Evolutionary conservation across 2,329 filamentous ascomycete species (phyloP).

Genomic region (Ascochyta viciae-villosae): DNA sequence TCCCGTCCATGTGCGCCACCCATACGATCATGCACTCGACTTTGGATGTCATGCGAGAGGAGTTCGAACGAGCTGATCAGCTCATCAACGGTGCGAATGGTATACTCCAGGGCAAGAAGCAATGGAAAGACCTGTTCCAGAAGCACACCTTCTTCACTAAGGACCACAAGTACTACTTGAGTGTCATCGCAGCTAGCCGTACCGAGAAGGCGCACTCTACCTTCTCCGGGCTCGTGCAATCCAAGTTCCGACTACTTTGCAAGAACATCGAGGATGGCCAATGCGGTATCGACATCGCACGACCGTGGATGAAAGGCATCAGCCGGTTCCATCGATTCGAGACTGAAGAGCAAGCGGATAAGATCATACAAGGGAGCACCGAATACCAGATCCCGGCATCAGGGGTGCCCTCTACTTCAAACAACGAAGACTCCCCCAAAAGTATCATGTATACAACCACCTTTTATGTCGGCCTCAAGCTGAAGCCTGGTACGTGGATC

Average conservation of each 20-base stretch:
- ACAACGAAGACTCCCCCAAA: conserved; percentile 48
- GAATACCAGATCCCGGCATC: conserved; percentile 63
- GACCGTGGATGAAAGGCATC: conserved; percentile 92
- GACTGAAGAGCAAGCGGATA: conserved; percentile 66
- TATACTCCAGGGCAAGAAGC: conserved; percentile 77
- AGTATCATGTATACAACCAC: conserved; percentile 82
- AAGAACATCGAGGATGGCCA: conserved; percentile 80
- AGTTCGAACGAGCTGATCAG: conserved; percentile 78
- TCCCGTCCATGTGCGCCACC: conserved; percentile 96
- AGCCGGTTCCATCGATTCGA: conserved; percentile 78
- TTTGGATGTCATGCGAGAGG: conserved; percentile 80
- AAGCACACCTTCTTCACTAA: conserved; percentile 93
- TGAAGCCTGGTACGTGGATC: conserved; percentile 70
- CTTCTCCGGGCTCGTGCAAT: conserved; percentile 93
- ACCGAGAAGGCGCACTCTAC: conserved; percentile 83
- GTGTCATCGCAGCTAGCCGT: conserved; percentile 81
- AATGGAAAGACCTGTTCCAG: conserved; percentile 87
- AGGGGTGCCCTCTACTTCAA: conserved; percentile 54
- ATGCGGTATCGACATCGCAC: conserved; percentile 77
- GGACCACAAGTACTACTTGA: conserved; percentile 95
- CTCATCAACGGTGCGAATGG: conserved; percentile 78
- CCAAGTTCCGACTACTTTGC: conserved; percentile 87
- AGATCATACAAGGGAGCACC: conserved; percentile 67
- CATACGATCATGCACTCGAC: conserved; percentile 92
- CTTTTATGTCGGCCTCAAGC: conserved; percentile 89